phyloP scores from a whole-genome alignment of 768 basidiomycete genomes.

The Galerina marginata region DNA sequence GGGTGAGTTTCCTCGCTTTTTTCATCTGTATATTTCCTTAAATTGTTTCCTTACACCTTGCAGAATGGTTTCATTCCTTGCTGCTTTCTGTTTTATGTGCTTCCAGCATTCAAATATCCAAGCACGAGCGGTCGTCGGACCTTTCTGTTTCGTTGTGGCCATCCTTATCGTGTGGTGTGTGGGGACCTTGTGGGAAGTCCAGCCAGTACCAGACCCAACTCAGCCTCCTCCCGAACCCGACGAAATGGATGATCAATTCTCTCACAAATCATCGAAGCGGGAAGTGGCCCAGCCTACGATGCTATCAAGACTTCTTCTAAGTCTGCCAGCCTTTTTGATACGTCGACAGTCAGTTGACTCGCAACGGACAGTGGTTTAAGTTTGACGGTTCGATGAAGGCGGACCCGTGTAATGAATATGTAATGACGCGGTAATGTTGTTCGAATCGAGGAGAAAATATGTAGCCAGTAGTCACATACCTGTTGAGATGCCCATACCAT shows the following conservation, averaged over 20 bases:
- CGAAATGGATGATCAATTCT: not conserved
- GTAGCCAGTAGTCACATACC: no score
- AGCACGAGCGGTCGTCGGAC: slow-evolving; percentile 17
- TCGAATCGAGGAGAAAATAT: no score
- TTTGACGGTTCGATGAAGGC: not conserved
- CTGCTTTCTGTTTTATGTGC: slow-evolving; percentile 24
- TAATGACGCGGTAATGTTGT: no score
- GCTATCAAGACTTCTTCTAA: not conserved
- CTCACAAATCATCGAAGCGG: not conserved
- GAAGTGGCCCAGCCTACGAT: not conserved
- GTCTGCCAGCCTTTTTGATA: not conserved
- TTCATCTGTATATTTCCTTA: not conserved
- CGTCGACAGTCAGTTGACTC: not conserved
- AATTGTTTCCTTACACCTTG: no score
- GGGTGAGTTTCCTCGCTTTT: slow-evolving; percentile 25
- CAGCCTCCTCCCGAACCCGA: not conserved
- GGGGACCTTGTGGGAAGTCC: slow-evolving; percentile 44
- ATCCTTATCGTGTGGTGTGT: slow-evolving; percentile 51
- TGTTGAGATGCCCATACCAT: no score
- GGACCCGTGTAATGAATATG: no score
- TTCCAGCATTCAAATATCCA: slow-evolving; percentile 20
- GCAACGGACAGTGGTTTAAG: not conserved
- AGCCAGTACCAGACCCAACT: not conserved
- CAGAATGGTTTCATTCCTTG: slow-evolving; percentile 26
- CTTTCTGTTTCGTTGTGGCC: not conserved